Conservation (phyloP, 2,329 filamentous ascomycete genomes). For the Verticillium dahliae region DNA sequence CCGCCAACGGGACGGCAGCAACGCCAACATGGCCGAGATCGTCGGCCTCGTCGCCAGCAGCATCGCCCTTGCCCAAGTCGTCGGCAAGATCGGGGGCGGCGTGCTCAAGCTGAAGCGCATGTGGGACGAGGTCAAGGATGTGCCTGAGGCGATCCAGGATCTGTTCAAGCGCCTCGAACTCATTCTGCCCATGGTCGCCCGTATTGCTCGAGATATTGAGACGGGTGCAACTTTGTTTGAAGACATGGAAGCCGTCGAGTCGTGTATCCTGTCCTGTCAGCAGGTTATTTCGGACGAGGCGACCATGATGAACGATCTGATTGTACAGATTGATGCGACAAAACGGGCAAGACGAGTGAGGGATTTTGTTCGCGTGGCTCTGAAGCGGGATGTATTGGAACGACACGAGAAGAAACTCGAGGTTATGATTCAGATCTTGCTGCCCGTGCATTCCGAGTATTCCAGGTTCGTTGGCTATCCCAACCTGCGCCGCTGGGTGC, state of each 20-base stretch:
- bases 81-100: conserved; percentile 1
- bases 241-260: neutral
- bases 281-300: neutral
- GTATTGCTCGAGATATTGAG: neutral
- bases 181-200: neutral
- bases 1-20: neutral
- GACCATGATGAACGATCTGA: neutral
- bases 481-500: neutral
- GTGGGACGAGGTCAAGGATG: conserved; percentile 7
- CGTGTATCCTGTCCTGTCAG: neutral
- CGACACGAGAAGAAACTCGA: conserved; percentile 1
- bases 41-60: conserved; percentile 6
- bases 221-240: neutral
- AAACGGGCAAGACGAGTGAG: neutral
- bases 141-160: neutral
- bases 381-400: conserved; percentile 3
- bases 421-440: neutral
- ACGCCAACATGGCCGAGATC: conserved; percentile 5
- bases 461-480: neutral
- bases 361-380: conserved; percentile 1
- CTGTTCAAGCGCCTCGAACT: conserved; percentile 4
- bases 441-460: neutral
- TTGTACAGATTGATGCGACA: neutral
- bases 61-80: conserved; percentile 5
- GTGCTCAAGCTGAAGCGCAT: conserved; percentile 4